phyloP scores from a whole-genome alignment of 805 yeast genomes.

The Yamadazyma sp. region DNA sequence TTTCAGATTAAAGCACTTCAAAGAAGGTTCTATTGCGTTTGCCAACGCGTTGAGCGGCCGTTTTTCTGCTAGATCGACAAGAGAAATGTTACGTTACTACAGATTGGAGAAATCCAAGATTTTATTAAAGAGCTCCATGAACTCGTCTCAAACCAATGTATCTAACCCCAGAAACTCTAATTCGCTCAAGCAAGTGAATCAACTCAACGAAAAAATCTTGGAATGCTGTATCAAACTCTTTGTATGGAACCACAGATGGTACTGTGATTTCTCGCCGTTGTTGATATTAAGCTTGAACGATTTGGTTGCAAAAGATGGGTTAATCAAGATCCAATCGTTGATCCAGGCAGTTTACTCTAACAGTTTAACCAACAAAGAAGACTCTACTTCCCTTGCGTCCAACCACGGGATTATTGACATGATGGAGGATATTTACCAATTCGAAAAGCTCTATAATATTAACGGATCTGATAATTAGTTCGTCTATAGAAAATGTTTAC shows the following conservation, averaged over 20 bases:
- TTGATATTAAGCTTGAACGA: constrained; percentile 57
- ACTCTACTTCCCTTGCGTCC: constrained; percentile 2
- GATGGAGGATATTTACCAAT: constrained; percentile 51
- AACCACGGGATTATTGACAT: constrained; percentile 54
- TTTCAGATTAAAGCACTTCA: constrained; percentile 76
- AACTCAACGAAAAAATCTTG: constrained; percentile 56
- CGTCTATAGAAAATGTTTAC: neutral
- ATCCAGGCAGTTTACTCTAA: constrained; percentile 63
- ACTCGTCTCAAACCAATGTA: constrained; percentile 8
- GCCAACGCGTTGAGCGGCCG: constrained; percentile 66
- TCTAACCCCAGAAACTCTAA: constrained; percentile 15
- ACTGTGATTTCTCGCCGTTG: constrained; percentile 79
- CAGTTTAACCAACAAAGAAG: constrained; percentile 18
- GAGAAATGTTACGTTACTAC: constrained; percentile 70
- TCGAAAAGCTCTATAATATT: constrained; percentile 45
- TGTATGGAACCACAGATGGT: constrained; percentile 99
- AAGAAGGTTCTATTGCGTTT: constrained; percentile 87
- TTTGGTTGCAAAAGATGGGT: constrained; percentile 73
- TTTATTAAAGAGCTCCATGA: constrained; percentile 27
- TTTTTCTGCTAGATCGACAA: constrained; percentile 78
- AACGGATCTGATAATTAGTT: constrained; percentile 44
- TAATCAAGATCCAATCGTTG: constrained; percentile 71
- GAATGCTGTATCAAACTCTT: constrained; percentile 70
- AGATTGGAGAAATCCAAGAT: constrained; percentile 46
- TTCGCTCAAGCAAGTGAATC: constrained; percentile 37